Evolutionary conservation across 352 stramenopile species (phyloP).

Genomic region (Globisporangium cederbergense): DNA sequence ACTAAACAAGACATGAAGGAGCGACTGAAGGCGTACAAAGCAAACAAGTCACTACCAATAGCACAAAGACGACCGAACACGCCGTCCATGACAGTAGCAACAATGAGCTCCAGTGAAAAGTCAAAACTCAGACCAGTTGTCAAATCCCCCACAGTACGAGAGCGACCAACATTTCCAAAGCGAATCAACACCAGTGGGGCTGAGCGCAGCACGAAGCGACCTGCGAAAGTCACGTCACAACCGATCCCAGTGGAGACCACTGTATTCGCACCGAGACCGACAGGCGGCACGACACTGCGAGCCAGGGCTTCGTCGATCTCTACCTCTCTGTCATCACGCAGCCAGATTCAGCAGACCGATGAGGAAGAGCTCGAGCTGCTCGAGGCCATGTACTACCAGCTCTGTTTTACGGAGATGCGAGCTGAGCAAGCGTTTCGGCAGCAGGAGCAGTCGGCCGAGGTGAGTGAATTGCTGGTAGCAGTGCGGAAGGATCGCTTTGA

Average conservation of each 20-base stretch:
- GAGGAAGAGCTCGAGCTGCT: conserved; percentile 50
- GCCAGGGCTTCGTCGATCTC: not conserved
- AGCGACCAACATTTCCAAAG: conserved; percentile 19
- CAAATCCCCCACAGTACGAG: conserved; percentile 5
- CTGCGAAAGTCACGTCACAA: conserved; percentile 13
- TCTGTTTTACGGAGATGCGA: conserved; percentile 45
- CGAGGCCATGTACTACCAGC: conserved; percentile 44
- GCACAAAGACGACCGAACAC: not conserved
- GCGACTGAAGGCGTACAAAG: conserved; percentile 39
- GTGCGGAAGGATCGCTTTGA: not conserved
- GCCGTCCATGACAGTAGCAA: not conserved
- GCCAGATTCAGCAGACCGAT: not conserved
- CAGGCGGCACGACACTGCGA: conserved; percentile 1
- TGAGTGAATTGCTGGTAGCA: conserved; percentile 12
- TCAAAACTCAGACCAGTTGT: not conserved
- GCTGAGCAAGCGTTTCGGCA: conserved; percentile 29
- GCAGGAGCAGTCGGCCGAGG: conserved; percentile 50
- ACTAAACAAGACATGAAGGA: conserved; percentile 28
- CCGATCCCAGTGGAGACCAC: conserved; percentile 7
- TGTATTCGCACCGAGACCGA: not conserved
- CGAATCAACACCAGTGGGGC: conserved; percentile 7
- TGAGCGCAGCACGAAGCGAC: conserved; percentile 19
- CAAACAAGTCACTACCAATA: conserved; percentile 28
- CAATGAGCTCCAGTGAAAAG: not conserved
- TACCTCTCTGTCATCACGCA: not conserved